phyloP scores from a whole-genome alignment of 2,329 filamentous ascomycete species.

The Claviceps sp. region DNA sequence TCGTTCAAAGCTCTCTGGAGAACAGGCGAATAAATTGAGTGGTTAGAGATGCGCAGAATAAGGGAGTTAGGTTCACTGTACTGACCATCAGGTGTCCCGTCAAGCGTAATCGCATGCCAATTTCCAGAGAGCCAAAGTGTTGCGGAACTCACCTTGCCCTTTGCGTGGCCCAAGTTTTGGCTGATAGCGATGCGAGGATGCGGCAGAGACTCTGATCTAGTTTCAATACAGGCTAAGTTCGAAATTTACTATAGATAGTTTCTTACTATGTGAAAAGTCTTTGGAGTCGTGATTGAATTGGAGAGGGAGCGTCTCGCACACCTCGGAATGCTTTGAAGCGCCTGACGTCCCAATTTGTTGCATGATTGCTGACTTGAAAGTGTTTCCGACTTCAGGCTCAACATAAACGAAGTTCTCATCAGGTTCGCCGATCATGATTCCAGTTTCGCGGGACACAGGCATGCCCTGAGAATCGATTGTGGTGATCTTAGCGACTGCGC shows the following conservation, averaged over 20 bases:
- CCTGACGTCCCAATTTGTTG: slow-evolving; percentile 4
- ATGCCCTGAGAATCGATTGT: slow-evolving; percentile 2
- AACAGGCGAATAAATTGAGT: not conserved
- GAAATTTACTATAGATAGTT: not conserved
- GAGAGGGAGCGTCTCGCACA: slow-evolving; percentile 4
- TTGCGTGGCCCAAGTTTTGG: slow-evolving; percentile 4
- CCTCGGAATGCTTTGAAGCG: not conserved
- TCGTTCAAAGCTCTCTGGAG: slow-evolving; percentile 9
- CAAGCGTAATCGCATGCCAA: slow-evolving; percentile 11
- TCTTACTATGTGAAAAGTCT: slow-evolving; percentile 5
- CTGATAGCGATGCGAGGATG: slow-evolving; percentile 8
- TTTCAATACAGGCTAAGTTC: no score
- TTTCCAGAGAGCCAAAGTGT: slow-evolving; percentile 13
- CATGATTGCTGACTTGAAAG: slow-evolving; percentile 5
- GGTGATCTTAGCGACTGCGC: not conserved
- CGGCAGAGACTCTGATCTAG: not conserved
- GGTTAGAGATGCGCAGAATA: not conserved
- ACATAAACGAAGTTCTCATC: slow-evolving; percentile 6
- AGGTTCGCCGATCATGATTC: slow-evolving; percentile 8
- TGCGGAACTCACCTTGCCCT: slow-evolving; percentile 5
- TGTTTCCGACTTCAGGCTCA: slow-evolving; percentile 8
- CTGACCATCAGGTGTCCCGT: slow-evolving; percentile 11
- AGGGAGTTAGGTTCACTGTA: not conserved
- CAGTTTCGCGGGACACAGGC: slow-evolving; percentile 5
- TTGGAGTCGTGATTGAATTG: slow-evolving; percentile 6